These are phyloP conservation scores for Mortierella sp. DNA, from an alignment of 371 early-diverging fungal species.

Conservation along the genomic window DNA sequence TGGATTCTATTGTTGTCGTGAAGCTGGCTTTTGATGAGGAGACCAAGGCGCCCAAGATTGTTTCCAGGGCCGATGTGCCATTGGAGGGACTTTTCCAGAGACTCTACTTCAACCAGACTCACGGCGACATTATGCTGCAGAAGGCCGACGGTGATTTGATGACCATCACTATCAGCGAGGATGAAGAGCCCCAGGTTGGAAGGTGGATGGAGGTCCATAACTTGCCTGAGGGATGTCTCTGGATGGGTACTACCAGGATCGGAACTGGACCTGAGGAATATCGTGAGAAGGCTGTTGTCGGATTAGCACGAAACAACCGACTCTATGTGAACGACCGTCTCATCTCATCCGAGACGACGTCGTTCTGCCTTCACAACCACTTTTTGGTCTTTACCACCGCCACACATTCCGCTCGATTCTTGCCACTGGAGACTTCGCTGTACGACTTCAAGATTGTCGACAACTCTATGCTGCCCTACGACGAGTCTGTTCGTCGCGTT, in stretches of 20 bases:
- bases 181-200: conserved; percentile 33
- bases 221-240: conserved; percentile 76
- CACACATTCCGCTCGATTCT: conserved; percentile 85
- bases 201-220: conserved; percentile 36
- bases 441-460: conserved; percentile 68
- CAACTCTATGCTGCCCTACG: conserved; percentile 68
- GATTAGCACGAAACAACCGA: conserved; percentile 85
- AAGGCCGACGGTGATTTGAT: conserved; percentile 41
- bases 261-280: conserved; percentile 62
- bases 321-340: conserved; percentile 81
- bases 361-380: conserved; percentile 87
- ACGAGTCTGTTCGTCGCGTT: conserved; percentile 86
- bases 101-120: conserved; percentile 52
- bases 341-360: conserved; percentile 85
- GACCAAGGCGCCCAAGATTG: conserved; percentile 36
- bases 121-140: conserved; percentile 53
- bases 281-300: conserved; percentile 70
- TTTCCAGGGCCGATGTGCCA: conserved; percentile 27
- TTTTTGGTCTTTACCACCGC: conserved; percentile 91
- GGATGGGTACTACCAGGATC: conserved; percentile 75
- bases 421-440: conserved; percentile 58
- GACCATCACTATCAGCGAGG: conserved; percentile 24
- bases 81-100: conserved; percentile 48
- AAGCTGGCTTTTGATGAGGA: conserved; percentile 49
- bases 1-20: conserved; percentile 41